These are phyloP conservation scores for Candida xiaguanensis DNA, from an alignment of 805 yeast species.

Conservation along the genomic window DNA sequence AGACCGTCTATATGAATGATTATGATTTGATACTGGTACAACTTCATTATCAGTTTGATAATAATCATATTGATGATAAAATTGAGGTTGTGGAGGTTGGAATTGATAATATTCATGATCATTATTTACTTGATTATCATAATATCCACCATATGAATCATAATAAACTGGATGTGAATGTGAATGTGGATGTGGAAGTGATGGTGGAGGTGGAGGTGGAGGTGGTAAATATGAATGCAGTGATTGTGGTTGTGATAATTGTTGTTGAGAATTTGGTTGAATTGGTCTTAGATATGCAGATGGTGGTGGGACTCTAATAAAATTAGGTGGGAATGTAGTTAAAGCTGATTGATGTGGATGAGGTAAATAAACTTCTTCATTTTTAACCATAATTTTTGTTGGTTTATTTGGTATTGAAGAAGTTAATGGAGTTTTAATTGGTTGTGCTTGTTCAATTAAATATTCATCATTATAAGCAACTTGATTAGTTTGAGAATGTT, in stretches of 20 bases:
- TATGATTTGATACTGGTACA: background rate
- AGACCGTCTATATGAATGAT: background rate
- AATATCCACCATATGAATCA: background rate
- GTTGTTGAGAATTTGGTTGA: background rate
- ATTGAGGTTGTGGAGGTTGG: slow-evolving; percentile 3
- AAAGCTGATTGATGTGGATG: slow-evolving; percentile 16
- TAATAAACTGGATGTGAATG: background rate
- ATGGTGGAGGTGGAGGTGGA: slow-evolving; percentile 1
- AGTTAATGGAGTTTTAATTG: slow-evolving; percentile 33
- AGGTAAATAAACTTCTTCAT: slow-evolving; percentile 19
- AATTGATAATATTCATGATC: background rate
- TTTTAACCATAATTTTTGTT: slow-evolving; percentile 9
- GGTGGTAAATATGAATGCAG: slow-evolving; percentile 2
- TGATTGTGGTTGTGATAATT: background rate
- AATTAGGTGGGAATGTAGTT: slow-evolving; percentile 18
- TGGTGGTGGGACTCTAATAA: background rate
- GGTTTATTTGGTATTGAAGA: slow-evolving; percentile 14
- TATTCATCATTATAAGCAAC: slow-evolving; percentile 44
- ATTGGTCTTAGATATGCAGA: slow-evolving; percentile 5
- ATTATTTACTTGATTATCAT: background rate
- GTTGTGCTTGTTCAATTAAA: slow-evolving; percentile 49
- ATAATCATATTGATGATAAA: slow-evolving; percentile 1
- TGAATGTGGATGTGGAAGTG: too few species aligned
- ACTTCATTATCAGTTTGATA: background rate
- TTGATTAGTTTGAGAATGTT: slow-evolving; percentile 23